phyloP scores from a whole-genome alignment of 2,329 filamentous ascomycete species.

The Aureobasidium sp. region DNA sequence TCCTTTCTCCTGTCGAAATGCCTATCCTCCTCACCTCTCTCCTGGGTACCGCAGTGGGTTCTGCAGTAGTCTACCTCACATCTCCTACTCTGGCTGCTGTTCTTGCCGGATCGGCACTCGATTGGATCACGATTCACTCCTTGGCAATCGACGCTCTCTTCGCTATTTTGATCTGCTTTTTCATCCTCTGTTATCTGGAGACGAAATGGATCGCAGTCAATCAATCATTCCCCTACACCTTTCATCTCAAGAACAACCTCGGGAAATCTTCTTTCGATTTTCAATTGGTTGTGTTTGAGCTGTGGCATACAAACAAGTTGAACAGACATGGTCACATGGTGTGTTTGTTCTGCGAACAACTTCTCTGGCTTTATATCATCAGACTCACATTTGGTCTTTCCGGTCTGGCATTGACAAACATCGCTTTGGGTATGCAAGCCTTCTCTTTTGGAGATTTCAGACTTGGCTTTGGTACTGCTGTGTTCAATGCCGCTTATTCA shows the following conservation, averaged over 20 bases:
- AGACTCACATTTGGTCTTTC: slow-evolving; percentile 10
- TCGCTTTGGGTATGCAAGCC: slow-evolving; percentile 7
- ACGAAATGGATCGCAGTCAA: slow-evolving; percentile 14
- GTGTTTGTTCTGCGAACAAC: slow-evolving; percentile 12
- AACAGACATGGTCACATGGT: slow-evolving; percentile 15
- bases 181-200: slow-evolving; percentile 14
- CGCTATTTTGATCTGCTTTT: slow-evolving; percentile 11
- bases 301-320: slow-evolving; percentile 14
- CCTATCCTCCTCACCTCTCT: slow-evolving; percentile 10
- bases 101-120: slow-evolving; percentile 4
- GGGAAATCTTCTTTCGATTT: slow-evolving; percentile 9
- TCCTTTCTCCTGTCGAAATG: not conserved
- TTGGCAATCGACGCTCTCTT: slow-evolving; percentile 13
- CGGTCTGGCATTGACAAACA: slow-evolving; percentile 4
- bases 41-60: slow-evolving; percentile 3
- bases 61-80: slow-evolving; percentile 11
- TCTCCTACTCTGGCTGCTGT: slow-evolving; percentile 9
- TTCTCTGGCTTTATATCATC: slow-evolving; percentile 12
- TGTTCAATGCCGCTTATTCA: slow-evolving; percentile 10
- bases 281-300: slow-evolving; percentile 13
- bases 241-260: slow-evolving; percentile 14
- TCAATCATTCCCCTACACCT: slow-evolving; percentile 15
- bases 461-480: not conserved
- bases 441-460: slow-evolving; percentile 6
- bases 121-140: slow-evolving; percentile 8